A percentile compares a stretch with the other conserved stretches of the same genome.
Evolutionary conservation across 2,329 filamentous ascomycete species (phyloP).

Genomic region (Pseudogymnoascus sp.): DNA sequence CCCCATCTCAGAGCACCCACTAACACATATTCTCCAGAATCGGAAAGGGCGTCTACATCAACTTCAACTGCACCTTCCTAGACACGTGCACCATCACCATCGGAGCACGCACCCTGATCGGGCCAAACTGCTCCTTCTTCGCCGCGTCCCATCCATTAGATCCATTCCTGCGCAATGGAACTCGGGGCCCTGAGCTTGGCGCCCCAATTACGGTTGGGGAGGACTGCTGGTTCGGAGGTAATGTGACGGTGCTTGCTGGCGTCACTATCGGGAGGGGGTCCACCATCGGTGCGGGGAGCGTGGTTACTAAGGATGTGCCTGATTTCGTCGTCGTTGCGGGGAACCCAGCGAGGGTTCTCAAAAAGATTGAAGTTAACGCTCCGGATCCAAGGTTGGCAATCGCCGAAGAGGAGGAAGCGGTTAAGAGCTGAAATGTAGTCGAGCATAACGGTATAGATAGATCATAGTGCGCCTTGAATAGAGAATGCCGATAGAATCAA

Average conservation of each 20-base stretch:
- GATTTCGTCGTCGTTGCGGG: constrained; percentile 55
- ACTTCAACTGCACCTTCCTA: constrained; percentile 64
- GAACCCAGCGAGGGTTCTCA: constrained; percentile 56
- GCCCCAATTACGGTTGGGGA: constrained; percentile 67
- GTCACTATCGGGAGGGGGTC: constrained; percentile 68
- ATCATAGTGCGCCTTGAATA: constrained; percentile 58
- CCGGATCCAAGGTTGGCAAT: constrained; percentile 18
- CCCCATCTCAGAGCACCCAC: constrained; percentile 8
- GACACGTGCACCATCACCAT: constrained; percentile 70
- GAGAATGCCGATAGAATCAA: constrained; percentile 63
- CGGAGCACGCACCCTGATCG: constrained; percentile 68
- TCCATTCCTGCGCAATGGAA: constrained; percentile 64
- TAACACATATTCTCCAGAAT: constrained; percentile 32
- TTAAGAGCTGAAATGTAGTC: neutral
- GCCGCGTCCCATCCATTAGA: constrained; percentile 70
- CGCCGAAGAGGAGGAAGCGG: constrained; percentile 5
- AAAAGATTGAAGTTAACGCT: constrained; percentile 29
- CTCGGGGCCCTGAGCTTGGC: constrained; percentile 64
- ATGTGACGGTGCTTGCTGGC: constrained; percentile 62
- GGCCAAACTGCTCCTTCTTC: constrained; percentile 70
- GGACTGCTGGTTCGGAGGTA: constrained; percentile 74
- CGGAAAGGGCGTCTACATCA: constrained; percentile 66
- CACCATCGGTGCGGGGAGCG: constrained; percentile 70
- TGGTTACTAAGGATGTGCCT: constrained; percentile 71
- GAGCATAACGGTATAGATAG: neutral